A percentile compares a stretch with the other conserved stretches of the same genome.
Evolutionary conservation across 164 flowering plant species (phyloP).

Genomic region (Tetracentron sinense): DNA sequence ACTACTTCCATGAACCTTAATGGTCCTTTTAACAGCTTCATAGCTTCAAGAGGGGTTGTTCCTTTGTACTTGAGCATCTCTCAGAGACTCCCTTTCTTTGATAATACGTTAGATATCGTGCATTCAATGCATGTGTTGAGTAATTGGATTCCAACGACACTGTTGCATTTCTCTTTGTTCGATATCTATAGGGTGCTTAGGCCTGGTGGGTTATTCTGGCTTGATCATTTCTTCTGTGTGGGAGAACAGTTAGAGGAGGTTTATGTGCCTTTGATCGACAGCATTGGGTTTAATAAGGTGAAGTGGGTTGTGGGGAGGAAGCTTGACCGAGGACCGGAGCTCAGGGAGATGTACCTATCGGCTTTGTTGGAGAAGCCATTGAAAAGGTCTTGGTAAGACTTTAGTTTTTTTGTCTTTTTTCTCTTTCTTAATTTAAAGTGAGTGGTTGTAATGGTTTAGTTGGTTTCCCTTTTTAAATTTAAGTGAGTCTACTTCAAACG

Average conservation of each 20-base stretch:
- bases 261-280: slow-evolving; percentile 49
- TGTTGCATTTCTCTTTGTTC: slow-evolving; percentile 52
- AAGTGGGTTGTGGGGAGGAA: slow-evolving; percentile 66
- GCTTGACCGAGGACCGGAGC: slow-evolving; percentile 50
- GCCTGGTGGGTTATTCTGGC: slow-evolving; percentile 76
- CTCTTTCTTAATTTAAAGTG: too few relatives aligned
- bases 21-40: slow-evolving; percentile 66
- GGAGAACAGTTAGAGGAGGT: slow-evolving; percentile 39
- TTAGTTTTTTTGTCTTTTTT: background rate
- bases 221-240: slow-evolving; percentile 65
- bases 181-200: slow-evolving; percentile 65
- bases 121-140: slow-evolving; percentile 69
- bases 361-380: slow-evolving; percentile 69
- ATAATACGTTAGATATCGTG: slow-evolving; percentile 61
- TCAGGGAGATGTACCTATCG: slow-evolving; percentile 53
- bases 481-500: too few relatives aligned
- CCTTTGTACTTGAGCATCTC: slow-evolving; percentile 52
- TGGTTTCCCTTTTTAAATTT: too few relatives aligned
- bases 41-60: slow-evolving; percentile 60
- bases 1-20: slow-evolving; percentile 65
- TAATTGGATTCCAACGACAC: slow-evolving; percentile 56
- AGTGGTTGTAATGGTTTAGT: too few relatives aligned
- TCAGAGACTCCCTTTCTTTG: slow-evolving; percentile 74
- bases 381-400: slow-evolving; percentile 20
- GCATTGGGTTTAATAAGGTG: slow-evolving; percentile 48